phyloP scores from a whole-genome alignment of 2,329 filamentous ascomycete genomes.

The Phialemonium atrogriseum region DNA sequence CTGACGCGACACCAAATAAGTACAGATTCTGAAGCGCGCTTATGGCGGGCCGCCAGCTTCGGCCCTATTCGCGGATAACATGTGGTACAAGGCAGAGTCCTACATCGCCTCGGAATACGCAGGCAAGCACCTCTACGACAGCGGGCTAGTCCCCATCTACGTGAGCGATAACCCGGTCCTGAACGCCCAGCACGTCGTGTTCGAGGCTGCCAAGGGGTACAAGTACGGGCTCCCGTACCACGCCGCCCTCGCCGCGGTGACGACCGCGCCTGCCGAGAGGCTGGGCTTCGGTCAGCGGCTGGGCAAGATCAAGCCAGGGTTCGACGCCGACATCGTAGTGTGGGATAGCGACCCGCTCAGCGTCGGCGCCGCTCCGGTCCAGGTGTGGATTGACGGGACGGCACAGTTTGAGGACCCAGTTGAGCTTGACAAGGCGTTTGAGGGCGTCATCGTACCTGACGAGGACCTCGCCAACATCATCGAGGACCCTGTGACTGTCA shows the following conservation, averaged over 20 bases:
- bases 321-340: conserved; percentile 52
- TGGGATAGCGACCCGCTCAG: conserved; percentile 57
- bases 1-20: not conserved
- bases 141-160: conserved; percentile 56
- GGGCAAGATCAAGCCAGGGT: conserved; percentile 54
- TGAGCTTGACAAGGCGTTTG: conserved; percentile 41
- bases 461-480: conserved; percentile 29
- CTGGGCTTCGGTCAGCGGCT: conserved; percentile 49
- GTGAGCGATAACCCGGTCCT: conserved; percentile 65
- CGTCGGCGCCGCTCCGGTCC: conserved; percentile 48
- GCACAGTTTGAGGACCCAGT: conserved; percentile 48
- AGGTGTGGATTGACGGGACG: conserved; percentile 57
- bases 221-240: conserved; percentile 55
- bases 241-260: conserved; percentile 49
- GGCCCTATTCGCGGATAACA: conserved; percentile 63
- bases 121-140: conserved; percentile 57
- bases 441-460: conserved; percentile 29
- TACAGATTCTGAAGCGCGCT: conserved; percentile 44
- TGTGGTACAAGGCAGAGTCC: conserved; percentile 64
- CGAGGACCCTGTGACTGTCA: conserved; percentile 27
- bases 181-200: conserved; percentile 61
- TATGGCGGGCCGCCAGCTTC: conserved; percentile 47
- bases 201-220: conserved; percentile 53
- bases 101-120: conserved; percentile 58
- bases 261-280: conserved; percentile 48